Conservation (phyloP, 2,329 filamentous ascomycete genomes). For the Apiospora phragmitis region DNA sequence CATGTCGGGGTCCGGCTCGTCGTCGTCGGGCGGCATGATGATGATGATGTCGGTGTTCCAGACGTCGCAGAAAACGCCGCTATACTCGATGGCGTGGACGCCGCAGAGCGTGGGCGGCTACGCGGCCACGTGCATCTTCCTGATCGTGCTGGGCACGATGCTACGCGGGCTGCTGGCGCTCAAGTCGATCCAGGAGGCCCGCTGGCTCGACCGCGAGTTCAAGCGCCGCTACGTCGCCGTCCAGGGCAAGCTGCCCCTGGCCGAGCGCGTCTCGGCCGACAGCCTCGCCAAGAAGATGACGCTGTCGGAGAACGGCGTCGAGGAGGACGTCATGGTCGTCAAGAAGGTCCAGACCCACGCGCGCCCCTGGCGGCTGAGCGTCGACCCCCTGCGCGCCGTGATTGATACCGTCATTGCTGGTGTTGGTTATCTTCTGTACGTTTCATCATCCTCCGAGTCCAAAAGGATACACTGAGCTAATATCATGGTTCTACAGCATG, state of each 20-base stretch:
- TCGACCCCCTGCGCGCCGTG: slow-evolving; percentile 45
- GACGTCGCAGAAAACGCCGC: slow-evolving; percentile 46
- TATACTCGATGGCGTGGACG: slow-evolving; percentile 70
- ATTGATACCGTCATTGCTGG: slow-evolving; percentile 32
- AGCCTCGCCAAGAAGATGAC: slow-evolving; percentile 64
- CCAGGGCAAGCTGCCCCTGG: slow-evolving; percentile 59
- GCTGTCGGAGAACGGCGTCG: slow-evolving; percentile 73
- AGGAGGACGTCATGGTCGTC: slow-evolving; percentile 78
- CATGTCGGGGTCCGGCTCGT: slow-evolving; percentile 13
- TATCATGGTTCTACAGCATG: slow-evolving; percentile 24
- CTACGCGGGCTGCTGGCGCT: slow-evolving; percentile 71
- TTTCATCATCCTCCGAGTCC: not conserved
- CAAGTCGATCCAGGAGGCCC: slow-evolving; percentile 62
- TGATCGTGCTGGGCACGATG: slow-evolving; percentile 72
- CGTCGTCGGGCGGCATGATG: slow-evolving; percentile 20
- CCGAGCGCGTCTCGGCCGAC: slow-evolving; percentile 60
- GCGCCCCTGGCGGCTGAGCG: slow-evolving; percentile 78
- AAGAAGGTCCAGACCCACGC: slow-evolving; percentile 52
- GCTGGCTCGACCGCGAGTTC: slow-evolving; percentile 71
- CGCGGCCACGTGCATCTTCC: slow-evolving; percentile 88
- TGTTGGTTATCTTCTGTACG: slow-evolving; percentile 35
- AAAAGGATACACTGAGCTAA: not conserved
- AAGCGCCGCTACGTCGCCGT: slow-evolving; percentile 77
- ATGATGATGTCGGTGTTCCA: slow-evolving; percentile 61
- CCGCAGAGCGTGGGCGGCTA: slow-evolving; percentile 71